Percentiles rank a stretch among this genome's conserved stretches.
Conservation (phyloP, 2,329 filamentous ascomycete genomes). For the Stagonosporopsis cucurbitacearum region DNA sequence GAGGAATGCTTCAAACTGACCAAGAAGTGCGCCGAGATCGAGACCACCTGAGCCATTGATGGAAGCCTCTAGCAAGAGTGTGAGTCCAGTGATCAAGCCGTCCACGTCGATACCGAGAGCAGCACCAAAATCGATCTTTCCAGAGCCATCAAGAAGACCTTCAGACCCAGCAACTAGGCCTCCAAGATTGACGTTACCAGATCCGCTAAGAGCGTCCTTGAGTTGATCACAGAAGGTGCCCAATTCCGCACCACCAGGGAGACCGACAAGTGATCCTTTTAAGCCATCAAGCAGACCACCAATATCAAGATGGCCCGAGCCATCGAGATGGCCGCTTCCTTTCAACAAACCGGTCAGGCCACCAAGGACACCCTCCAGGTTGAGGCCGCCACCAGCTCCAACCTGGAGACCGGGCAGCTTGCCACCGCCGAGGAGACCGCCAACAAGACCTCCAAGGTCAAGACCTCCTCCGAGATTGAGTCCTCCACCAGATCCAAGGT, state of each 20-base stretch:
- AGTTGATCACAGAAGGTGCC: conserved; percentile 12
- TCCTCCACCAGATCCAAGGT: background rate
- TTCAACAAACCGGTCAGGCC: conserved; percentile 3
- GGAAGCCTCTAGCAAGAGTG: conserved; percentile 2
- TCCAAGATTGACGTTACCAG: conserved; percentile 8
- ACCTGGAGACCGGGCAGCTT: conserved; percentile 5
- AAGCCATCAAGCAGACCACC: conserved; percentile 12
- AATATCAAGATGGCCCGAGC: conserved; percentile 8
- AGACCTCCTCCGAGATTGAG: conserved; percentile 6
- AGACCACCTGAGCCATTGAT: conserved; percentile 10
- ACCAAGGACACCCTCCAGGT: conserved; percentile 8
- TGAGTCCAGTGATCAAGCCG: conserved; percentile 7
- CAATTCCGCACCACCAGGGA: conserved; percentile 9
- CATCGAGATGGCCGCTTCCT: conserved; percentile 7
- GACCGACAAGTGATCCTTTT: conserved; percentile 3
- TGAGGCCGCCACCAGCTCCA: conserved; percentile 6
- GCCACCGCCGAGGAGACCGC: conserved; percentile 9
- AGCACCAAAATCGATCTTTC: conserved; percentile 8
- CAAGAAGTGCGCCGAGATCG: conserved; percentile 6
- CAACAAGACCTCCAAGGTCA: conserved; percentile 12
- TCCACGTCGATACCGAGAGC: conserved; percentile 15
- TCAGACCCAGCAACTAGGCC: conserved; percentile 4
- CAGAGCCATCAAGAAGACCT: conserved; percentile 7
- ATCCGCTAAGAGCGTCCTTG: conserved; percentile 4
- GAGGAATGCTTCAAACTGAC: conserved; percentile 10